Conservation (phyloP, 2,329 filamentous ascomycete species). For the Stemphylium lycopersici region DNA sequence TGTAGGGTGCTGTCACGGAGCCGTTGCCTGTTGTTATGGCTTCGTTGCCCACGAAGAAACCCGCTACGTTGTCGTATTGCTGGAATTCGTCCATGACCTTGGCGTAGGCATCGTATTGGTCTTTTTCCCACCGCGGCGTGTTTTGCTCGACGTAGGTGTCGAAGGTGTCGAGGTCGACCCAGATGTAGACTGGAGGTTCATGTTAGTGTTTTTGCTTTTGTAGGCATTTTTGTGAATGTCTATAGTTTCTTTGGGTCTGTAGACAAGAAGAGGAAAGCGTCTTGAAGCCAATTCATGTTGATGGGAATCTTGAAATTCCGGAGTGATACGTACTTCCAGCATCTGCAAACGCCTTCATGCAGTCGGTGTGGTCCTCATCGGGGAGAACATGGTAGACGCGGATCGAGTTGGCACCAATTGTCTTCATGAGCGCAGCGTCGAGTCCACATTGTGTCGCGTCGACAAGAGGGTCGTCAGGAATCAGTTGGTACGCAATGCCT, state of each 20-base stretch:
- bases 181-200: conserved; percentile 72
- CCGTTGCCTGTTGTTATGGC: conserved; percentile 67
- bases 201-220: conserved; percentile 6
- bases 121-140: conserved; percentile 72
- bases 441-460: conserved; percentile 76
- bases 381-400: conserved; percentile 88
- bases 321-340: conserved; percentile 48
- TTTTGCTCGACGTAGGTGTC: conserved; percentile 70
- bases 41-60: conserved; percentile 80
- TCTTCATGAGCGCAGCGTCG: conserved; percentile 79
- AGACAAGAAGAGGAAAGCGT: too few species aligned
- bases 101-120: conserved; percentile 71
- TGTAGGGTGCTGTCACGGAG: conserved; percentile 74
- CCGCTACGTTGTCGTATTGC: conserved; percentile 77
- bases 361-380: conserved; percentile 71
- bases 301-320: background rate
- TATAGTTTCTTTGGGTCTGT: too few species aligned
- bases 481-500: conserved; percentile 76
- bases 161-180: conserved; percentile 79
- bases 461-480: conserved; percentile 75
- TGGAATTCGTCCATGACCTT: conserved; percentile 79
- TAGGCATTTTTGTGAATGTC: too few species aligned
- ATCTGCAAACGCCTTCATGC: conserved; percentile 80
- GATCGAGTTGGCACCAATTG: conserved; percentile 80
- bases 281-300: background rate